Conservation (phyloP, 108 stramenopile species). For the Epipyxis sp. region DNA sequence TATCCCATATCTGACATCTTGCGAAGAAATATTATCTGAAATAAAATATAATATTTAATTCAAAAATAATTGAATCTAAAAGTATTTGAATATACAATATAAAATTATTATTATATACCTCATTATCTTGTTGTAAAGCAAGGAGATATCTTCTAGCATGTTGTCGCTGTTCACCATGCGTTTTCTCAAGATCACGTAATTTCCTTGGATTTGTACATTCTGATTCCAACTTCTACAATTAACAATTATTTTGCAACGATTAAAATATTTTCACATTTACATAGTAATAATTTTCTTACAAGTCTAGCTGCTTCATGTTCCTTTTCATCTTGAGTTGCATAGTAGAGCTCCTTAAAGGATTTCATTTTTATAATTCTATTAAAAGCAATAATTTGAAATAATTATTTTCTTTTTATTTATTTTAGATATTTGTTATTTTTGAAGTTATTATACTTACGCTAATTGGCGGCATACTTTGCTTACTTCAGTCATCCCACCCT, state of each 20-base stretch:
- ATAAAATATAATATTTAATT: not conserved
- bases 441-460: constrained; percentile 14
- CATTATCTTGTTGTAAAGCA: not conserved
- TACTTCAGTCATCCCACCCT: not conserved
- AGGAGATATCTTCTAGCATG: not conserved
- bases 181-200: not conserved
- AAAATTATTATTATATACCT: constrained; percentile 6
- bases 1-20: not conserved
- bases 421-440: not conserved
- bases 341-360: too few relatives aligned
- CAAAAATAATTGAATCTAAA: not conserved
- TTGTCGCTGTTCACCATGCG: not conserved
- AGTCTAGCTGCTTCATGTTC: not conserved
- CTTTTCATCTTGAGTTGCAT: too few relatives aligned
- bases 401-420: not conserved
- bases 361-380: too few relatives aligned
- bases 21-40: not conserved
- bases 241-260: too few relatives aligned
- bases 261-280: too few relatives aligned
- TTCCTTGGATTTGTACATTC: not conserved
- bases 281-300: not conserved
- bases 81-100: not conserved
- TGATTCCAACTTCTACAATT: too few relatives aligned
- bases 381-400: not conserved
- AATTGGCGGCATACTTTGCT: not conserved